A percentile compares a stretch with the other conserved stretches of the same genome.
Evolutionary conservation across 1,284 basidiomycete genomes (phyloP).

Genomic region (Chiua sp.): DNA sequence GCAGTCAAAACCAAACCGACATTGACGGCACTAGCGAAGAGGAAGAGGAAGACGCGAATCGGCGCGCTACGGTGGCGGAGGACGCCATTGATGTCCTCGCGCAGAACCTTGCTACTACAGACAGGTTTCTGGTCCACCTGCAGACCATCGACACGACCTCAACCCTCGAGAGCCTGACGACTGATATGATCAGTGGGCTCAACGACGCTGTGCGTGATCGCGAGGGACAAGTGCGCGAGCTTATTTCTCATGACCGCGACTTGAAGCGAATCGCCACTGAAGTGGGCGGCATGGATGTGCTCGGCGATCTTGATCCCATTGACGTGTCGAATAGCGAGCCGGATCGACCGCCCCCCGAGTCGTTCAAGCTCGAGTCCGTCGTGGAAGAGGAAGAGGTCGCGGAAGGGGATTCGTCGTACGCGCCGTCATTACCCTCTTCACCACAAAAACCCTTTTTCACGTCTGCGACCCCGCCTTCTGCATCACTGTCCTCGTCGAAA

Average conservation of each 20-base stretch:
- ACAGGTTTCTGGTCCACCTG: slow-evolving; percentile 74
- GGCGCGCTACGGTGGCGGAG: slow-evolving; percentile 45
- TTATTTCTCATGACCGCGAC: slow-evolving; percentile 79
- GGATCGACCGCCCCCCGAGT: slow-evolving; percentile 13
- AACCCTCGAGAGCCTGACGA: slow-evolving; percentile 69
- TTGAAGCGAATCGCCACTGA: slow-evolving; percentile 77
- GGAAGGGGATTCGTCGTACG: slow-evolving; percentile 45
- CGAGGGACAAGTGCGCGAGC: slow-evolving; percentile 76
- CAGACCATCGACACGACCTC: slow-evolving; percentile 66
- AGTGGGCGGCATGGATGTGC: slow-evolving; percentile 74
- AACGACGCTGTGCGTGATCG: slow-evolving; percentile 76
- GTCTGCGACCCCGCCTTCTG: slow-evolving; percentile 15
- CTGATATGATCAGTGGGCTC: slow-evolving; percentile 76
- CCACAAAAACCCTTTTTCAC: slow-evolving; percentile 34
- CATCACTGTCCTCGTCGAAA: slow-evolving; percentile 33
- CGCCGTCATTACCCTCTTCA: slow-evolving; percentile 31
- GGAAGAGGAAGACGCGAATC: slow-evolving; percentile 33
- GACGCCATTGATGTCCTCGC: slow-evolving; percentile 76
- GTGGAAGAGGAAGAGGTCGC: slow-evolving; percentile 55
- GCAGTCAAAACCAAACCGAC: slow-evolving; percentile 14
- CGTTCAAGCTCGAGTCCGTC: slow-evolving; percentile 43
- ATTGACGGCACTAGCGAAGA: slow-evolving; percentile 27
- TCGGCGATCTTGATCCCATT: slow-evolving; percentile 70
- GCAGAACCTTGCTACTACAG: slow-evolving; percentile 75
- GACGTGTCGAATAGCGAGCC: slow-evolving; percentile 46